Evolutionary conservation across 768 basidiomycete species (phyloP).

Genomic region (Kwoniella sp.): DNA sequence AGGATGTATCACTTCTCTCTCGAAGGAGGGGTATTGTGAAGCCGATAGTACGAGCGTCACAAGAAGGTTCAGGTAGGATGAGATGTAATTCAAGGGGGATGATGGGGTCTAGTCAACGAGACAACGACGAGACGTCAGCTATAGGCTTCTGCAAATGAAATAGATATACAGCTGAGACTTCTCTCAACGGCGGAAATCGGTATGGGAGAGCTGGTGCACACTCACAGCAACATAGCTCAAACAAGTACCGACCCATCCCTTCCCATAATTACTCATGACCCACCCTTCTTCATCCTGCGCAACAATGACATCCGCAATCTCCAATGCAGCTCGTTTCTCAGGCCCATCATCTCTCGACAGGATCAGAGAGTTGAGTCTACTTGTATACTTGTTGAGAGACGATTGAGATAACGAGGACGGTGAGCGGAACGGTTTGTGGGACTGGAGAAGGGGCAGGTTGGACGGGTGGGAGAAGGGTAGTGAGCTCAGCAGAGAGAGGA

Average conservation of each 20-base stretch:
- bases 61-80: conserved; percentile 23
- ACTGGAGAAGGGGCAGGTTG: conserved; percentile 26
- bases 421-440: conserved; percentile 30
- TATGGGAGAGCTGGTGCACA: not conserved
- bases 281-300: conserved; percentile 41
- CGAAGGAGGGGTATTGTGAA: conserved; percentile 42
- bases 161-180: too few relatives aligned
- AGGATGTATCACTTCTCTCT: conserved; percentile 42
- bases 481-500: conserved; percentile 25
- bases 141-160: too few relatives aligned
- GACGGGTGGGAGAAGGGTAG: conserved; percentile 32
- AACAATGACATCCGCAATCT: conserved; percentile 29
- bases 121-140: not conserved
- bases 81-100: conserved; percentile 4
- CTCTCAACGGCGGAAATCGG: too few relatives aligned
- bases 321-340: conserved; percentile 21
- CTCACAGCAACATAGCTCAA: conserved; percentile 23
- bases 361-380: conserved; percentile 23
- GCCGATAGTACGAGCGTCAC: conserved; percentile 24
- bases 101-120: conserved; percentile 4
- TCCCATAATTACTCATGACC: conserved; percentile 40
- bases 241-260: conserved; percentile 33
- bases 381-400: conserved; percentile 26
- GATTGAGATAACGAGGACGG: conserved; percentile 31
- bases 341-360: conserved; percentile 14